phyloP scores from a whole-genome alignment of 108 stramenopile genomes.

The Cyclotella sp. region DNA sequence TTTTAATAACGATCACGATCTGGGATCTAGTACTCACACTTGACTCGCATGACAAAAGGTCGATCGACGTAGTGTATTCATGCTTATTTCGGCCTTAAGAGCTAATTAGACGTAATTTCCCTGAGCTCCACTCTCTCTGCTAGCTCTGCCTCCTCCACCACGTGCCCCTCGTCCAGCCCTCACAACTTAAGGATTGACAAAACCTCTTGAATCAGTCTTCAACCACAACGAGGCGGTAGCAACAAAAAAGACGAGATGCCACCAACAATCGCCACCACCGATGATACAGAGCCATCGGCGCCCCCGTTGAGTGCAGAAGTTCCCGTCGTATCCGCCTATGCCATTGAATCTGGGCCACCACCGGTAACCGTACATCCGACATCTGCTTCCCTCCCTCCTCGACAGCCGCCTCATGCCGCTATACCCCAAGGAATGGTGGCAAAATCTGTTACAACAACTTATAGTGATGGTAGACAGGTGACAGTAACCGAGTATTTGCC shows the following conservation, averaged over 20 bases:
- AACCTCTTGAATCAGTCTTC: too few species aligned
- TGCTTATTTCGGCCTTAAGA: too few species aligned
- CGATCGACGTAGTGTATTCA: too few species aligned
- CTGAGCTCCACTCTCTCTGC: too few species aligned
- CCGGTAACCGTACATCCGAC: neutral
- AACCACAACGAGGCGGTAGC: too few species aligned
- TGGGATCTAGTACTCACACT: too few species aligned
- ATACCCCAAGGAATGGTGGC: slow-evolving; percentile 14
- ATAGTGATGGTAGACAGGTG: slow-evolving; percentile 48
- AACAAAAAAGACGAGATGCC: slow-evolving; percentile 3
- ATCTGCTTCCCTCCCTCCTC: neutral
- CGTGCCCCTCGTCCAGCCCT: too few species aligned
- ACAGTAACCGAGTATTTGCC: slow-evolving; percentile 41
- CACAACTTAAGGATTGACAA: too few species aligned
- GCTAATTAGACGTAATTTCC: too few species aligned
- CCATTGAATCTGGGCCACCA: neutral
- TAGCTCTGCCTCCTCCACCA: too few species aligned
- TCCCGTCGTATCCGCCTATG: neutral
- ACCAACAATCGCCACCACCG: neutral
- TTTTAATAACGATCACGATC: too few species aligned
- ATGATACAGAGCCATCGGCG: slow-evolving; percentile 26
- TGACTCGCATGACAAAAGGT: too few species aligned
- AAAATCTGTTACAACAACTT: slow-evolving; percentile 38
- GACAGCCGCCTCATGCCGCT: neutral
- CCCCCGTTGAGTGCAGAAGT: slow-evolving; percentile 26